These are phyloP conservation scores for Nakaseomyces uthaithaninus DNA, from an alignment of 1,139 yeast species.

Conservation along the genomic window DNA sequence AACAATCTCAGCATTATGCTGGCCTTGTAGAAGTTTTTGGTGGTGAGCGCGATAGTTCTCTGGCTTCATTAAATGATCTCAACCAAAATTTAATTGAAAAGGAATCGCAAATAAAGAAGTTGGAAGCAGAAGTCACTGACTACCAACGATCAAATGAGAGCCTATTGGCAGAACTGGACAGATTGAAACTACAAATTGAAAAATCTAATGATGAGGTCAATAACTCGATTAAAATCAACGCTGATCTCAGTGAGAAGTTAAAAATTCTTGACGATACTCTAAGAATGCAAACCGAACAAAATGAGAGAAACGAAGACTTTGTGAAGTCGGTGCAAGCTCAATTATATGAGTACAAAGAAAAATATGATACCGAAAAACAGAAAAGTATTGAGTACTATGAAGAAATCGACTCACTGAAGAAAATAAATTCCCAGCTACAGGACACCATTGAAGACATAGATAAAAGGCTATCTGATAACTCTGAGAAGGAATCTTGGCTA, in stretches of 20 bases:
- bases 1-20: conserved; percentile 46
- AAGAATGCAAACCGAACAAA: conserved; percentile 29
- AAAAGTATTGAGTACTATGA: conserved; percentile 32
- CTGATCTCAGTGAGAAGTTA: conserved; percentile 33
- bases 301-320: conserved; percentile 32
- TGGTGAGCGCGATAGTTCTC: conserved; percentile 41
- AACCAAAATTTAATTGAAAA: conserved; percentile 36
- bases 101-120: conserved; percentile 37
- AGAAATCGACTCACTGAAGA: conserved; percentile 33
- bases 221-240: conserved; percentile 39
- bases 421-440: conserved; percentile 32
- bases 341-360: conserved; percentile 25
- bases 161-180: conserved; percentile 41
- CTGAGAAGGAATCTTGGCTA: conserved; percentile 38
- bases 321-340: conserved; percentile 33
- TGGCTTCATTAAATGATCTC: conserved; percentile 38
- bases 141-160: conserved; percentile 41
- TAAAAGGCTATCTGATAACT: conserved; percentile 32
- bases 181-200: conserved; percentile 41
- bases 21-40: conserved; percentile 39
- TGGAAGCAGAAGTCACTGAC: conserved; percentile 32
- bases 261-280: conserved; percentile 30
- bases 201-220: conserved; percentile 41
- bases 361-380: conserved; percentile 33
- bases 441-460: conserved; percentile 33